Evolutionary conservation across 2,329 filamentous ascomycete species (phyloP), one percentile per base, ranked within the genome.

Genomic region (Microsporum canis): DNA sequence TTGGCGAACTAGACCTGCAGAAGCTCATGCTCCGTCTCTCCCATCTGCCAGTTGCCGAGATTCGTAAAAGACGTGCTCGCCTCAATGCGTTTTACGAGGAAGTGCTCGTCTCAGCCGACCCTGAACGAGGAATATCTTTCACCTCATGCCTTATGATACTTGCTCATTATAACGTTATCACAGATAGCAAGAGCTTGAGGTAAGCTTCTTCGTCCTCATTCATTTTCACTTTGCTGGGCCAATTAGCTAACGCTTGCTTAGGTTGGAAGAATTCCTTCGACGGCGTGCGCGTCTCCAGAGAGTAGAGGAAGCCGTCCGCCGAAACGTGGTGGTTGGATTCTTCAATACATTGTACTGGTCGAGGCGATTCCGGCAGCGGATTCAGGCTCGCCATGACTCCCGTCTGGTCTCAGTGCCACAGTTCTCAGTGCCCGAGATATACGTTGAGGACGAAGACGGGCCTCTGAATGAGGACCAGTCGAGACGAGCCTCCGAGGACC

Each of bases 81-180:
- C 92, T 95, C 79, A 96, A 96, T 68, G 82, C 88, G n/a, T 99
- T 99, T 73, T 99, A 90, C 70, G 91, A 97, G 73, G 95, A 99
- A 76, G 88, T 97, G 23, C 84, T 97, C 73, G 90, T 96, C 4
- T 92, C 91, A 3, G 90, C 91, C 3, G 91, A 99, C 72, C 88
- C 87, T 0, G 89, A 95, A 69, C 83, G 84, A 64, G 94, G 94
- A 56, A 95, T 99, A 63, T 87, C 89, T 0, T 99, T 99, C 73
- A 94, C 90, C 2, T 87, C 88, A 5, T 87, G 96, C 27, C 80
- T 99, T 58, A 94, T 99, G 88, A 95, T 95, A 63, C 80, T 99
- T 61, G 92, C 95, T 38, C 94, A 99, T 74, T 95, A 99, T 80
- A 99, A 97, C 70, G 91, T 99, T 70, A 99, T 99, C 72, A 96